These are phyloP conservation scores for Curvularia eragrostidis DNA, from an alignment of 2,329 filamentous ascomycete genomes.

Conservation along the genomic window DNA sequence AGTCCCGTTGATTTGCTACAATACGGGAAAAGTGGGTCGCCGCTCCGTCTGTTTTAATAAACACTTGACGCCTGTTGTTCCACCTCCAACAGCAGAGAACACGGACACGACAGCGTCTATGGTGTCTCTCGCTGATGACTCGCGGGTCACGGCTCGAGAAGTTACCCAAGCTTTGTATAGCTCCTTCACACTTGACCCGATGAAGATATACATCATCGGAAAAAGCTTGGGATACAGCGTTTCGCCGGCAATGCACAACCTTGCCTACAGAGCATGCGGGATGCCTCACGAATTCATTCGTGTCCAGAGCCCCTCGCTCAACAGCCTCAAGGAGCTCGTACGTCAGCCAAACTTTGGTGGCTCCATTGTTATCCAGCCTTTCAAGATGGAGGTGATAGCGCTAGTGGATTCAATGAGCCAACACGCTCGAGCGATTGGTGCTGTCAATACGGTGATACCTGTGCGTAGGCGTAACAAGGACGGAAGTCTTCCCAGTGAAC, in stretches of 20 bases:
- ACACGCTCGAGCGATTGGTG: constrained; percentile 76
- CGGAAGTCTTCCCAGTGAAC: constrained; percentile 63
- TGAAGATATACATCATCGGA: constrained; percentile 78
- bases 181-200: constrained; percentile 70
- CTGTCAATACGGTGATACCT: constrained; percentile 77
- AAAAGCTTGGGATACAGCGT: constrained; percentile 74
- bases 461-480: constrained; percentile 66
- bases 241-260: constrained; percentile 79
- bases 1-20: constrained; percentile 68
- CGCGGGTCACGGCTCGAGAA: constrained; percentile 65
- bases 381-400: constrained; percentile 74
- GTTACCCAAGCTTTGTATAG: constrained; percentile 70
- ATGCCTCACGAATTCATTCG: constrained; percentile 73
- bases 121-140: constrained; percentile 47
- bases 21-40: constrained; percentile 67
- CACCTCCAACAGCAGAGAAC: constrained; percentile 53
- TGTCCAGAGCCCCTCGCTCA: constrained; percentile 67
- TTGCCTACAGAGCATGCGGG: constrained; percentile 70
- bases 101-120: constrained; percentile 8
- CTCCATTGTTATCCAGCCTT: constrained; percentile 73
- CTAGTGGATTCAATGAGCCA: constrained; percentile 71
- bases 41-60: constrained; percentile 72
- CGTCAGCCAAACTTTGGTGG: constrained; percentile 73
- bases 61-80: constrained; percentile 67
- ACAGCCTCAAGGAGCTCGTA: constrained; percentile 68